Percentiles rank a stretch among this genome's conserved stretches.
These are phyloP conservation scores for Basipetospora chlamydospora DNA, from an alignment of 2,329 filamentous ascomycete species.

Conservation along the genomic window DNA sequence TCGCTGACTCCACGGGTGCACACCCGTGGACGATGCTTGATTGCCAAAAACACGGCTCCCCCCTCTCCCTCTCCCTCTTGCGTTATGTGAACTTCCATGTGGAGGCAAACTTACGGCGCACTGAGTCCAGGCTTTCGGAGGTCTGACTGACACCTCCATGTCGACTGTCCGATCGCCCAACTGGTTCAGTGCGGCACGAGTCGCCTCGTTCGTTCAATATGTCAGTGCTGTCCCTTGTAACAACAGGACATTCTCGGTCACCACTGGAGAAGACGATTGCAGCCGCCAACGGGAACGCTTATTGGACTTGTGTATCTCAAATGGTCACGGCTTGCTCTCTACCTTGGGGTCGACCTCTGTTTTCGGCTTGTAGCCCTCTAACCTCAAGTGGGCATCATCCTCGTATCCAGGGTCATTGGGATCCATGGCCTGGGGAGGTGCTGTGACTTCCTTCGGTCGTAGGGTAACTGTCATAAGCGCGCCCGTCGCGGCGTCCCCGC, in stretches of 20 bases:
- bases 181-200: too few species aligned
- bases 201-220: too few species aligned
- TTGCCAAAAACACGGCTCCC: conserved; percentile 48
- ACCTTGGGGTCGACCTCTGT: conserved; percentile 13
- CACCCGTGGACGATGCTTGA: conserved; percentile 69
- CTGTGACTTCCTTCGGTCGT: conserved; percentile 12
- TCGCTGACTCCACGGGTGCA: conserved; percentile 60
- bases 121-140: too few species aligned
- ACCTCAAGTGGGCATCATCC: conserved; percentile 26
- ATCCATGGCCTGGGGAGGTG: conserved; percentile 6
- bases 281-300: too few species aligned
- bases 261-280: too few species aligned
- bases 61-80: too few species aligned
- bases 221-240: too few species aligned
- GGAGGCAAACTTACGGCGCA: too few species aligned
- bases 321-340: neutral
- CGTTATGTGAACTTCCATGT: too few species aligned
- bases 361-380: conserved; percentile 37
- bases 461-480: conserved; percentile 13
- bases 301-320: neutral
- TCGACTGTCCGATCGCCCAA: too few species aligned
- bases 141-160: too few species aligned
- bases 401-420: conserved; percentile 13
- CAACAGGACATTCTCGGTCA: too few species aligned
- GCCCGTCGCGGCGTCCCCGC: conserved; percentile 18